These are phyloP conservation scores for Phycomyces blakesleeanus DNA, from an alignment of 192 early-diverging fungal genomes.

Conservation along the genomic window DNA sequence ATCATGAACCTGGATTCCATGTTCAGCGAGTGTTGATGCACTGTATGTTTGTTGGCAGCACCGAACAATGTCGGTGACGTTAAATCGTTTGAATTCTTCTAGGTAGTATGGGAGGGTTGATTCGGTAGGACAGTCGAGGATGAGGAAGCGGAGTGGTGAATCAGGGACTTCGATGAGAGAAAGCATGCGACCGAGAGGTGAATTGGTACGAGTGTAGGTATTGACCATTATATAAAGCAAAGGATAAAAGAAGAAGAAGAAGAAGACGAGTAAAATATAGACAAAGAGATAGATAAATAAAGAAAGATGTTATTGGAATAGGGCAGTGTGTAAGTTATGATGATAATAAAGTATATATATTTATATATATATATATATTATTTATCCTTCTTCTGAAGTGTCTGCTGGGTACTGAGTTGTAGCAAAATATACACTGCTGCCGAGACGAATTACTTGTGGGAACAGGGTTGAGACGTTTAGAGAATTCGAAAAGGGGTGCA, in stretches of 20 bases:
- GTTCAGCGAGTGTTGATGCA: conserved; percentile 48
- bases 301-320: too few relatives aligned
- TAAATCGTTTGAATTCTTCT: conserved; percentile 62
- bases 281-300: too few relatives aligned
- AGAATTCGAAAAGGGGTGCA: conserved; percentile 11
- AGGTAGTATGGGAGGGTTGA: conserved; percentile 74
- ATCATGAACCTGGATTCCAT: conserved; percentile 80
- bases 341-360: too few relatives aligned
- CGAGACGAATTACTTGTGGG: conserved; percentile 12
- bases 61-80: conserved; percentile 85
- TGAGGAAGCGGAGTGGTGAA: conserved; percentile 73
- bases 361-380: too few relatives aligned
- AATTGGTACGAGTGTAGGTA: conserved; percentile 8
- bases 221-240: too few relatives aligned
- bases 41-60: conserved; percentile 89
- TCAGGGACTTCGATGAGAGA: conserved; percentile 57
- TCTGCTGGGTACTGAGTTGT: conserved; percentile 12
- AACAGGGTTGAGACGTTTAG: conserved; percentile 14
- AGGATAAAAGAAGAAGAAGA: too few relatives aligned
- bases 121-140: conserved; percentile 90
- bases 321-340: too few relatives aligned
- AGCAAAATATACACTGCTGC: conserved; percentile 9
- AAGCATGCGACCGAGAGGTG: conserved; percentile 58
- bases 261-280: too few relatives aligned
- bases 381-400: conserved; percentile 12